Evolutionary conservation across 306 rosid species (phyloP), one percentile per base, ranked within the genome.

Genomic region (Fragaria ananassa): DNA sequence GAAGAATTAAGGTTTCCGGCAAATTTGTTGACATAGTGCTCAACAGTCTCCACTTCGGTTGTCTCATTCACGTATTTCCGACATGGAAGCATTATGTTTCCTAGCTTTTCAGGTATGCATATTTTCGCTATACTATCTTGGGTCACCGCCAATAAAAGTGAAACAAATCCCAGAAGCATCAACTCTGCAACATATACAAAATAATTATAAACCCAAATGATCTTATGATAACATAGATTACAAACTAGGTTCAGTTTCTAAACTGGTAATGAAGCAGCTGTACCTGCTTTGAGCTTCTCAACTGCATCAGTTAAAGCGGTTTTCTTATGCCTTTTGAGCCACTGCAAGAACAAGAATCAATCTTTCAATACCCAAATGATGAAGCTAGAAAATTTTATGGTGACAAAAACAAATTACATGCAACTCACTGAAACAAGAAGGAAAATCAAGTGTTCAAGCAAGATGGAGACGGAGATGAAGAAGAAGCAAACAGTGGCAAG

Each of bases 131-230:
- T 84, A 2, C 0, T 27, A 47, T 78, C 58, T 57, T 84, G 87
- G 14, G 81, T 81, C 49, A 74, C 69, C 1, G 81, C 68, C 63
- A 84, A 50, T 27, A 84, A 57, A 34, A 84, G 82, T 47, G 87
- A 84, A 37, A 84, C 80, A 70, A 84, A 81, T 50, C 87, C 87
- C 74, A 84, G 54, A 37, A 81, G 84, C 78, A 81, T 84, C 82
- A 84, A 70, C 46, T 81, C 85, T 84, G 80, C 66, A 47, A 72
- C 0, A 42, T 0, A 17, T 53, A 29, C 25, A 37, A 67, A 66
- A 64, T 4, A 5, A n/a, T 17, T 46, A 19, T 6, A 49, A 74
- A 31, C 50, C 64, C 63, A 50, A 60, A 0, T 39, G 42, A 39
- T 39, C 35, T 31, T 17, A n/a, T 4, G 29, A 45, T 3, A 25